Conservation (phyloP, 1,284 basidiomycete species). For the Pseudomicrostroma phylloplanum region DNA sequence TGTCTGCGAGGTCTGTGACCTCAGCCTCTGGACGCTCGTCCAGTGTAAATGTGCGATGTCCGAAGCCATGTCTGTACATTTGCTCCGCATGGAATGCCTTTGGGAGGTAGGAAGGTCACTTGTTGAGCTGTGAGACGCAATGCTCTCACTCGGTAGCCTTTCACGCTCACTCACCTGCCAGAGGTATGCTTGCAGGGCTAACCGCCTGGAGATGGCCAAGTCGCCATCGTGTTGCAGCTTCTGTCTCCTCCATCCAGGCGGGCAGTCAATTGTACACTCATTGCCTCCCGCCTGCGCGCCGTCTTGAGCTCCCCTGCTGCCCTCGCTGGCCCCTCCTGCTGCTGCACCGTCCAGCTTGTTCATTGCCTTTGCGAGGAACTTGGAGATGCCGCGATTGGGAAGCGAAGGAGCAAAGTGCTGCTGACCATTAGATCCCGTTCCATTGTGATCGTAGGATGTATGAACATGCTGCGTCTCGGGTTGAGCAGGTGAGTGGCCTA, state of each 20-base stretch:
- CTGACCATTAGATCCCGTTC: no score
- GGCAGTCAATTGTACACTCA: neutral
- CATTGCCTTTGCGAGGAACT: conserved; percentile 1
- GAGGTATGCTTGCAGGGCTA: conserved; percentile 28
- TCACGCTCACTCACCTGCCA: no score
- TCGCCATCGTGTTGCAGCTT: no score
- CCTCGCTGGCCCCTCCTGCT: no score
- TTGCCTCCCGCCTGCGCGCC: no score
- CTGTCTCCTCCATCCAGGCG: neutral
- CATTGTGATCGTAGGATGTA: no score
- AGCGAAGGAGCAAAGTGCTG: no score
- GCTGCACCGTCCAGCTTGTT: neutral
- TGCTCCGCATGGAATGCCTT: conserved; percentile 36
- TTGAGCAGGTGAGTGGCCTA: conserved; percentile 12
- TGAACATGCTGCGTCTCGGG: no score
- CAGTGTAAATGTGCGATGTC: conserved; percentile 25
- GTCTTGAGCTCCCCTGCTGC: no score
- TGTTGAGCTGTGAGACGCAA: no score
- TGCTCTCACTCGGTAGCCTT: no score
- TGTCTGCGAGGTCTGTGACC: conserved; percentile 12
- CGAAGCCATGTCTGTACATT: conserved; percentile 30
- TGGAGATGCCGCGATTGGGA: neutral
- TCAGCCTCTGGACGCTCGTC: conserved; percentile 4
- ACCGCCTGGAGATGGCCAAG: neutral
- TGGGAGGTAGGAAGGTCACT: conserved; percentile 14